phyloP scores from a whole-genome alignment of 257 asterid genomes.

The Echium plantagineum region DNA sequence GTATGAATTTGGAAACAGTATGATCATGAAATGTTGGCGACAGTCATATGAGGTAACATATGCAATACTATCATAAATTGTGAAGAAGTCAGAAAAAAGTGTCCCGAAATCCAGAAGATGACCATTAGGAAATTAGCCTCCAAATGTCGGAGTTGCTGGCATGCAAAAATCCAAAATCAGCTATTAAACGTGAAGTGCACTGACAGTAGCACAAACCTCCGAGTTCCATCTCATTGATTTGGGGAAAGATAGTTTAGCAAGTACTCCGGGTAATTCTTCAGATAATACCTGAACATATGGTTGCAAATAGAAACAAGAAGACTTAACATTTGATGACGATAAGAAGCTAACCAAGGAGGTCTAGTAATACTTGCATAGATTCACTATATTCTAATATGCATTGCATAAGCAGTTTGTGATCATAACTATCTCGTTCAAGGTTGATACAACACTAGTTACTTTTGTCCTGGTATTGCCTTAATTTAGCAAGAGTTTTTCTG shows the following conservation, averaged over 20 bases:
- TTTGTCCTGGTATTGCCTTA: no score
- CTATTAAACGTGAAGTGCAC: neutral
- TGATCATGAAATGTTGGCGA: no score
- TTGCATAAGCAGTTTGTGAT: neutral
- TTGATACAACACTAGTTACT: no score
- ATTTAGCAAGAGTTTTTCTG: no score
- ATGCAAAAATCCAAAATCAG: no score
- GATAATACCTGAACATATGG: constrained; percentile 56
- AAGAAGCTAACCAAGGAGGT: neutral
- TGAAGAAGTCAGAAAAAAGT: no score
- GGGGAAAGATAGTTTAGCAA: constrained; percentile 66
- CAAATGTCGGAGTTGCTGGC: no score
- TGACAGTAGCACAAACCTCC: constrained; percentile 46
- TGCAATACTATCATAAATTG: no score
- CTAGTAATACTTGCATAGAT: neutral
- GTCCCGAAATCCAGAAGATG: no score
- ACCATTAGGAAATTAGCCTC: no score
- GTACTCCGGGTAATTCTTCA: constrained; percentile 62
- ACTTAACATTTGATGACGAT: constrained; percentile 1
- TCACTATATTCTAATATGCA: neutral
- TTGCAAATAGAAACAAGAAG: constrained; percentile 13
- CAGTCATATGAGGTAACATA: no score
- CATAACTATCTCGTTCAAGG: neutral
- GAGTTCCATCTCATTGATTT: constrained; percentile 99
- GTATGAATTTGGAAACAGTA: no score